Evolutionary conservation across 352 stramenopile species (phyloP), one percentile per base, ranked within the genome.

Genomic region (Phytophthora chlamydospora): DNA sequence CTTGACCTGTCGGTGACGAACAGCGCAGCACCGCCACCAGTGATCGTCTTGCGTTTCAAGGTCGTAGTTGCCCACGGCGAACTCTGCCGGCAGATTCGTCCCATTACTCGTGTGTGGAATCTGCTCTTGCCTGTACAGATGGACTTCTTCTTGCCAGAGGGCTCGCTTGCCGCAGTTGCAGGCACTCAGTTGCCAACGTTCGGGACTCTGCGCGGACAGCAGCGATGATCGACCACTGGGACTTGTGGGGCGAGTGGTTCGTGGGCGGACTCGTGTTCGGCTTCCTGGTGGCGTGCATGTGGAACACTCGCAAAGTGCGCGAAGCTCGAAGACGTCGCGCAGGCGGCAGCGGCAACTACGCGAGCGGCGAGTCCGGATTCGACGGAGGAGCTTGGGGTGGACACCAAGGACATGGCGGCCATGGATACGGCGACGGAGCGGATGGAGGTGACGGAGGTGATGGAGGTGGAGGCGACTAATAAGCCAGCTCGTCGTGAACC

Each of bases 241-340:
- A 24, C 43, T 12, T 36, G 27, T 27, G 21, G 43, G 27, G 43
- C 27, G 24, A 38, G 12, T 50, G n/a, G 11, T 38, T 50, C 16
- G 43, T 50, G 5, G 43, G 43, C 21, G 43, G 43, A 24, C 21
- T 50, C 27, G 24, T 50, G 27, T 50, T 50, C 43, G 43, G 43
- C 43, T 50, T 50, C 43, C 13, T 24, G 43, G 27, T 50, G 24
- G 29, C 29, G 13, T 50, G 43, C 27, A 35, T 50, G 11, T 31
- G 29, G 21, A 10, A 19, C 6, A 13, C 21, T 4, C 21, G n/a
- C 14, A 16, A 38, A 8, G 21, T 14, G 43, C 43, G 43, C 10
- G 43, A 19, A 24, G 14, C 21, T 19, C 21, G 43, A 24, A 50
- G 43, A 38, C 21, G 27, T n/a, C 43, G 29, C 6, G 12, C 24